Evolutionary conservation across 805 yeast species (phyloP), one percentile per base, ranked within the genome.

Genomic region (Scheffersomyces coipomensis): DNA sequence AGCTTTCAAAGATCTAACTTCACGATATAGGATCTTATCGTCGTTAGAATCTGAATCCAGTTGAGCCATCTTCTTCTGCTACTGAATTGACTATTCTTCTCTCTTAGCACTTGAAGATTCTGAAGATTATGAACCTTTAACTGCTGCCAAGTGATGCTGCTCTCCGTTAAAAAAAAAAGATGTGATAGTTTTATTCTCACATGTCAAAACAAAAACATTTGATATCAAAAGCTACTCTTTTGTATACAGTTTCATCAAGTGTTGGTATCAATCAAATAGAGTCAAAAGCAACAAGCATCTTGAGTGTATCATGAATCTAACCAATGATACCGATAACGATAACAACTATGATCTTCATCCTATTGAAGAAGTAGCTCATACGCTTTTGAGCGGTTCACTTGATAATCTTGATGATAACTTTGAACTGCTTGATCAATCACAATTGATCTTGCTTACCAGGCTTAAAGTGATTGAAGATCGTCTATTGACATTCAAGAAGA

Each of bases 341-440:
- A 24, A 18, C 30, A 27, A 19, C 12, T 23, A 33, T 5, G 72
- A 73, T 22, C 62, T 79, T 12, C 85, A 80, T 51, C 83, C 84
- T 0, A 69, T 80, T 32, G 86, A 80, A 44, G 62, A 79, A 21
- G 70, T 79, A 2, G 83, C 80, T 0, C 85, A 80, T 44, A 60
- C 78, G 8, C 53, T 80, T 1, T 51, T 80, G 6, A 79, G 79
- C 23, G 74, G 76, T 1, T 73, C 84, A 2, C 56, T 80, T 7
- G 84, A 80, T 30, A 61, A 58, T 4, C 56, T 80, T 18, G 70
- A 75, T 38, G 71, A 72, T 37, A 74, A 73, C 39, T 64, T 80
- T 23, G 75, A 75, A 44, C 71, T 70, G 43, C 55, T 80, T 21
- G 75, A 76, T 49, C 81, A 79, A 43, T 76, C 83, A 0, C 85